Base-by-base conservation (phyloP, 1,284 basidiomycete genomes). In the Moesziomyces parantarcticus region DNA sequence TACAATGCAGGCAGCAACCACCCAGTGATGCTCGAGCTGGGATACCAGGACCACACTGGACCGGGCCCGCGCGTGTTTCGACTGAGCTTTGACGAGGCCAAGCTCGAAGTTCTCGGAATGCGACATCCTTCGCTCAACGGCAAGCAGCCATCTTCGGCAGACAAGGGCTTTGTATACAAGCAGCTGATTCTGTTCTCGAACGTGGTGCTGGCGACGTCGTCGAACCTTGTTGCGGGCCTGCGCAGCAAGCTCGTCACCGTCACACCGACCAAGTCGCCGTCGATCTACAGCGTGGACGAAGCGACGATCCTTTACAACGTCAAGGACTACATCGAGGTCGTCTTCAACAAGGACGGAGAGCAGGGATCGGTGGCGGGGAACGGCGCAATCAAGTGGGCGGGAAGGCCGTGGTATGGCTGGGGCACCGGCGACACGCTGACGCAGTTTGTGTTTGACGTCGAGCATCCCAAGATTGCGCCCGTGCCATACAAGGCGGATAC, bases 21-120 rank as follows among this genome's bases (percentile, higher is more conserved):
- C 39, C 72, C 72, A 0, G 63, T 75, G 13, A 63, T 75, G 63
- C 59, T 75, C 47, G 62, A 75, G 45, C 59, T 75, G 36, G 72
- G 72, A 5, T 70, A 70, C 29, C 72, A 75, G 49, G 40, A 70
- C 53, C 56, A 60, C 39, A 66, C 63, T 1, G 72, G 72, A 5
- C 72, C 72, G 6, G 71, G 71, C 7, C 72, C 72, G 6, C 51
- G 62, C 3, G 14, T 70, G 43, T 59, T 74, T n/a, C 62, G 72
- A 22, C 62, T 47, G 13, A 66, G 55, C 50, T 75, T 75, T 34
- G 59, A 67, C 44, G 72, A 75, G 46, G 72, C 72, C 29, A 75
- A 75, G 49, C 67, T 75, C 43, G 72, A 75, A 23, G 42, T 75
- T 2, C 59, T 70, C 18, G 66, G 63, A 7, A 56, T 75, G 58